A percentile compares a stretch with the other conserved stretches of the same genome.
phyloP scores from a whole-genome alignment of 1,139 yeast species.

The Debaryomycetaceae sp. region DNA sequence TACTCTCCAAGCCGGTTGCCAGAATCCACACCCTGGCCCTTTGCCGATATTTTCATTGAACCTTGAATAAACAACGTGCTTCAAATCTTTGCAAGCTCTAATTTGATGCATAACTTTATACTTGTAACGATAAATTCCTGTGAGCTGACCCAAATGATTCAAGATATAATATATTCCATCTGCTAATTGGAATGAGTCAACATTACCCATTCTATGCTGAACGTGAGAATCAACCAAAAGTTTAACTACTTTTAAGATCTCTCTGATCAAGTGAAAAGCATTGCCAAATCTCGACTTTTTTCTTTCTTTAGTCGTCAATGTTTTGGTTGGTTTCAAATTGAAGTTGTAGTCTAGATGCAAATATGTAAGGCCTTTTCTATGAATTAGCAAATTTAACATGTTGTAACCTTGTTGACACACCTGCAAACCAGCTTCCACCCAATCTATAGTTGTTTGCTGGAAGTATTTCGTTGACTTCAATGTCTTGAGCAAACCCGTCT shows the following conservation, averaged over 20 bases:
- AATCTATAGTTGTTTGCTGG: slow-evolving; percentile 87
- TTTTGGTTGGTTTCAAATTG: slow-evolving; percentile 93
- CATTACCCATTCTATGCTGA: slow-evolving; percentile 83
- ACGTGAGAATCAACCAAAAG: slow-evolving; percentile 91
- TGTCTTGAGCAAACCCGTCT: slow-evolving; percentile 59
- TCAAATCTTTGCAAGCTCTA: slow-evolving; percentile 90
- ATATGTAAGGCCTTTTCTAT: slow-evolving; percentile 87
- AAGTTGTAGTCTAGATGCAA: slow-evolving; percentile 93
- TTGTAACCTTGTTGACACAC: slow-evolving; percentile 91
- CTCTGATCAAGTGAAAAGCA: slow-evolving; percentile 92
- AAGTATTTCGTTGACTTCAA: slow-evolving; percentile 80
- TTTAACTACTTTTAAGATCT: slow-evolving; percentile 76
- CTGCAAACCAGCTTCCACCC: slow-evolving; percentile 98
- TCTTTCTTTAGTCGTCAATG: slow-evolving; percentile 93
- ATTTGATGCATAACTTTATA: slow-evolving; percentile 98
- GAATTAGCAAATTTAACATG: slow-evolving; percentile 86
- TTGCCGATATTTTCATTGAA: slow-evolving; percentile 84
- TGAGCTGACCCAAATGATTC: slow-evolving; percentile 91
- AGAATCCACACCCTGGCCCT: slow-evolving; percentile 98
- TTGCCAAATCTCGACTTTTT: slow-evolving; percentile 95
- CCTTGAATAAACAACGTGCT: slow-evolving; percentile 81
- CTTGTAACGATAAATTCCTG: slow-evolving; percentile 95
- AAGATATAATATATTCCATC: slow-evolving; percentile 89
- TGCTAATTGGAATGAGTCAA: slow-evolving; percentile 90
- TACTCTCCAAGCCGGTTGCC: slow-evolving; percentile 99